phyloP scores from a whole-genome alignment of 441 rosid species.

The Gossypium schwendimanii region DNA sequence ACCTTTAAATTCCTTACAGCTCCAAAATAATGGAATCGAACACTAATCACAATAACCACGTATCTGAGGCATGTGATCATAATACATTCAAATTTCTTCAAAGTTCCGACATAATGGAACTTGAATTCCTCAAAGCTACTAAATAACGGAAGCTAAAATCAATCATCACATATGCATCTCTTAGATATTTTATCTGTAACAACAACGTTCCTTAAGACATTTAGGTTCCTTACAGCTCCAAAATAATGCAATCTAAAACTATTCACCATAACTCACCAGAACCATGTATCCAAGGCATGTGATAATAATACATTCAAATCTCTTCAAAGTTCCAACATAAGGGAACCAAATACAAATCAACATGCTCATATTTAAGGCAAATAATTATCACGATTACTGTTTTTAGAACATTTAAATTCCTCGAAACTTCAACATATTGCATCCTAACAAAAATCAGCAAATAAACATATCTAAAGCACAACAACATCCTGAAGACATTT shows the following conservation, averaged over 20 bases:
- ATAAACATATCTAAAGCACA: neutral
- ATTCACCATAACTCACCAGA: neutral
- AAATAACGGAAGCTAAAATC: neutral
- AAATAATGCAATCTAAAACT: neutral
- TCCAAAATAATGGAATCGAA: neutral
- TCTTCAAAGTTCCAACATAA: neutral
- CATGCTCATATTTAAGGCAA: neutral
- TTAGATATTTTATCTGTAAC: neutral
- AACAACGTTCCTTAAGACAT: neutral
- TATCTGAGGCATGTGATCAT: neutral
- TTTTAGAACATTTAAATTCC: neutral
- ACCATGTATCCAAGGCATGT: neutral
- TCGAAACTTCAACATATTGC: neutral
- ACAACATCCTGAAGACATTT: neutral
- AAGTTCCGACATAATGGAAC: neutral
- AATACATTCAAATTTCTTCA: neutral
- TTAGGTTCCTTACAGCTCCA: neutral
- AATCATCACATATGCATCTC: neutral
- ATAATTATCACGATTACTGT: neutral
- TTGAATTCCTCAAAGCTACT: neutral
- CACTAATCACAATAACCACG: neutral
- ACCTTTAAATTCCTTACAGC: neutral
- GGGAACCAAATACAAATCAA: neutral
- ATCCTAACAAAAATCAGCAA: neutral
- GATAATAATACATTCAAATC: neutral